These are phyloP conservation scores for Pseudopithomyces chartarum DNA, from an alignment of 2,329 filamentous ascomycete genomes.

Conservation along the genomic window DNA sequence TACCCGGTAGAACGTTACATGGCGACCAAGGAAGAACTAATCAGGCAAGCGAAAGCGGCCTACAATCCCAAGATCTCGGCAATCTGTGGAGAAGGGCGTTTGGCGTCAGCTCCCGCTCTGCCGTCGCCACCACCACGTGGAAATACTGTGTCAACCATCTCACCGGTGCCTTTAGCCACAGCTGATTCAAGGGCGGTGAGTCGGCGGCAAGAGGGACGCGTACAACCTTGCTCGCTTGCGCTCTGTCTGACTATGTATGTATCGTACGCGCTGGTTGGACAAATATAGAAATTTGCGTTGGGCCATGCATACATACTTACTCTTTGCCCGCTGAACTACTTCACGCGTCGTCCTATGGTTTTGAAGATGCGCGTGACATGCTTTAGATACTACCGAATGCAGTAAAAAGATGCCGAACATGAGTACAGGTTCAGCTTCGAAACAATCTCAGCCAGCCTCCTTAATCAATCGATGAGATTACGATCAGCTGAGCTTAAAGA, in stretches of 20 bases:
- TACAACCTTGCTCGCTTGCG: not conserved
- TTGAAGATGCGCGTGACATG: not conserved
- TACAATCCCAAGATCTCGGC: not conserved
- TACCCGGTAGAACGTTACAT: not conserved
- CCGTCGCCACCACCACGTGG: slow-evolving; percentile 7
- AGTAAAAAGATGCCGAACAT: not conserved
- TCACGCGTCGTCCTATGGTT: no score
- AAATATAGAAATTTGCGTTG: not conserved
- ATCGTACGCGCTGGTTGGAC: slow-evolving; percentile 3
- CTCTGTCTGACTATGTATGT: not conserved
- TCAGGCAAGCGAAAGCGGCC: not conserved
- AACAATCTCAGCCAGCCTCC: not conserved
- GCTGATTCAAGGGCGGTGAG: slow-evolving; percentile 7
- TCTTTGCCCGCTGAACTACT: no score
- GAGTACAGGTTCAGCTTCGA: not conserved
- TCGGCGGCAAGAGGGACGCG: not conserved
- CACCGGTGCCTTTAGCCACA: slow-evolving; percentile 1
- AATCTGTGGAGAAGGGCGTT: slow-evolving; percentile 4
- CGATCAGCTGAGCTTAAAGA: not conserved
- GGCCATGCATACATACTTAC: not conserved
- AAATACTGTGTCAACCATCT: not conserved
- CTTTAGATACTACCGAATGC: not conserved
- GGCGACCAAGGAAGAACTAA: not conserved
- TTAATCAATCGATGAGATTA: not conserved
- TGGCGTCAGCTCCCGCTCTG: slow-evolving; percentile 7